Conservation (phyloP, 768 basidiomycete genomes). For the Mrakia gelida region DNA sequence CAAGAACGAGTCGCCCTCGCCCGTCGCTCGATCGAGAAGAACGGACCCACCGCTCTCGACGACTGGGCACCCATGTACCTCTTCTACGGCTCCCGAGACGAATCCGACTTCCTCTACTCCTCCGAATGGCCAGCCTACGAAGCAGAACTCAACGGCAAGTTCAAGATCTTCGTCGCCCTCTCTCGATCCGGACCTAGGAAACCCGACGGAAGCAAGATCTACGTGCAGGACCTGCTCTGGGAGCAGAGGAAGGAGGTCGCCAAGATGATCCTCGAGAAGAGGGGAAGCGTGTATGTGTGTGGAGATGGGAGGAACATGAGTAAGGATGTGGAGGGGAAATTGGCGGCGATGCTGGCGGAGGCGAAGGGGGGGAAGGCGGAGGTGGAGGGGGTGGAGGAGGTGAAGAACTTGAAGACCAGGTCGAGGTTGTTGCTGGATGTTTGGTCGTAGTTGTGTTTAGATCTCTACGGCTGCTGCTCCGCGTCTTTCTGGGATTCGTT, state of each 20-base stretch:
- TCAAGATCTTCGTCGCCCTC: slow-evolving; percentile 81
- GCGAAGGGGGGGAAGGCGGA: slow-evolving; percentile 86
- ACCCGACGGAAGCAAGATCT: slow-evolving; percentile 89
- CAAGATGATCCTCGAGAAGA: slow-evolving; percentile 83
- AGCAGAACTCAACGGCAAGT: slow-evolving; percentile 84
- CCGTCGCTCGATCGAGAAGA: slow-evolving; percentile 89
- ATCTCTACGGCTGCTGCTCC: neutral
- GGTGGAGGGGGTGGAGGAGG: slow-evolving; percentile 82
- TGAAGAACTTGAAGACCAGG: slow-evolving; percentile 87
- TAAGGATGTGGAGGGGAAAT: slow-evolving; percentile 85
- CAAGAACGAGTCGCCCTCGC: slow-evolving; percentile 97
- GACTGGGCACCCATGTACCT: slow-evolving; percentile 95
- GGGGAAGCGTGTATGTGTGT: slow-evolving; percentile 96
- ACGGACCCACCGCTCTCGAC: slow-evolving; percentile 81
- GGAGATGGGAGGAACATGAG: slow-evolving; percentile 94
- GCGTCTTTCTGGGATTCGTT: neutral
- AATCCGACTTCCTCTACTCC: slow-evolving; percentile 82
- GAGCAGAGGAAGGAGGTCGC: slow-evolving; percentile 76
- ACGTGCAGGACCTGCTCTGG: slow-evolving; percentile 97
- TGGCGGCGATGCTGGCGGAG: slow-evolving; percentile 70
- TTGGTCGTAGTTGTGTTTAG: slow-evolving; percentile 13
- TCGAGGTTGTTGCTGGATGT: slow-evolving; percentile 30
- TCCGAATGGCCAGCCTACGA: slow-evolving; percentile 82
- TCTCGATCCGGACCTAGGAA: slow-evolving; percentile 59
- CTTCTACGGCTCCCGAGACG: slow-evolving; percentile 91